These are phyloP conservation scores for Comarum palustre DNA, from an alignment of 306 rosid genomes.

Conservation along the genomic window DNA sequence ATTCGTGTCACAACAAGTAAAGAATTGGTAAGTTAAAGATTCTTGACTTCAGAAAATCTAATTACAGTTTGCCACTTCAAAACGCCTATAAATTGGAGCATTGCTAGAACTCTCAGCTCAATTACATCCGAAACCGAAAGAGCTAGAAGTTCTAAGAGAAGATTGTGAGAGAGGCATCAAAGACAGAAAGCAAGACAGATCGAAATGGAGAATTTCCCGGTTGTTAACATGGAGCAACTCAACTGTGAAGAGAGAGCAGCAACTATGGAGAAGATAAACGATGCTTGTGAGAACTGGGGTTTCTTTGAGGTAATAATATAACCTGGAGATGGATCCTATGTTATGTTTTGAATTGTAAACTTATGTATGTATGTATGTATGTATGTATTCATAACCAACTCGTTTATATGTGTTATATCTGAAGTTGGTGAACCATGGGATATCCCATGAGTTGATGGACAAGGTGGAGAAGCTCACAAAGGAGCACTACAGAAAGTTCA, in stretches of 20 bases:
- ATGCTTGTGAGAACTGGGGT: conserved; percentile 97
- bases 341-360: neutral
- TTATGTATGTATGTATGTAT: neutral
- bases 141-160: neutral
- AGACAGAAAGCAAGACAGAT: neutral
- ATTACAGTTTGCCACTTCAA: conserved; percentile 10
- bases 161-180: neutral
- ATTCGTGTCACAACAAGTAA: no score
- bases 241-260: conserved; percentile 54
- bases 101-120: neutral
- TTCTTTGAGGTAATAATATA: conserved; percentile 77
- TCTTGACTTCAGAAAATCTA: no score
- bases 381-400: neutral
- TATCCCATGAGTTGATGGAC: conserved; percentile 77
- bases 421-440: conserved; percentile 88
- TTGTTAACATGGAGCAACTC: conserved; percentile 71
- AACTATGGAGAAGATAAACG: conserved; percentile 64
- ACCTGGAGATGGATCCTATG: neutral
- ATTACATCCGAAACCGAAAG: conserved; percentile 11
- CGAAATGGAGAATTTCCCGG: conserved; percentile 56
- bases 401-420: neutral
- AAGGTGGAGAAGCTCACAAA: conserved; percentile 72
- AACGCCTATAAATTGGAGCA: conserved; percentile 54
- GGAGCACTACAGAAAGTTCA: conserved; percentile 77
- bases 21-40: no score